phyloP scores from a whole-genome alignment of 768 basidiomycete genomes.

The Collybiopsis confluens region DNA sequence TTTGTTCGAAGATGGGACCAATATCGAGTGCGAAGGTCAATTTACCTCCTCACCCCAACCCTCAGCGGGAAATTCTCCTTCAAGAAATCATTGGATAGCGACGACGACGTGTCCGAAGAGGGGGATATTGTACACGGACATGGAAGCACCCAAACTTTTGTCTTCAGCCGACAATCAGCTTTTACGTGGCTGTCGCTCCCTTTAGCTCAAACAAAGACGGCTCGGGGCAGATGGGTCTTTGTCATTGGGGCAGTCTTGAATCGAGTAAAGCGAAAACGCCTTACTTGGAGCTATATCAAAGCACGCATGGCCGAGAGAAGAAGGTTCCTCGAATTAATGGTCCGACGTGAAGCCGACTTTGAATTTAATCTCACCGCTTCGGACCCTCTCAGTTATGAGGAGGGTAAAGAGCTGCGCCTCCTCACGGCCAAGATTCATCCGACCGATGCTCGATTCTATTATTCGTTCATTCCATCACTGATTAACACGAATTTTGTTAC shows the following conservation, averaged over 20 bases:
- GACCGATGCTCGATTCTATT: not conserved
- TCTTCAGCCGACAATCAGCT: not conserved
- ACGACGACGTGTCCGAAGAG: too few relatives aligned
- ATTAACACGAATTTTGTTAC: too few relatives aligned
- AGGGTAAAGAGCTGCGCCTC: not conserved
- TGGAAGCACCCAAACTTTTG: not conserved
- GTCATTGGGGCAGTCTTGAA: not conserved
- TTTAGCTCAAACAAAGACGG: not conserved
- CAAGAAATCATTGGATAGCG: too few relatives aligned
- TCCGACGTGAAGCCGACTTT: not conserved
- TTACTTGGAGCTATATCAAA: not conserved
- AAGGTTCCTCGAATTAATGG: not conserved
- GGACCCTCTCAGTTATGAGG: not conserved
- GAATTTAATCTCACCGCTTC: not conserved
- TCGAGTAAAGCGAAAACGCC: not conserved
- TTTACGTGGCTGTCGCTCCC: not conserved
- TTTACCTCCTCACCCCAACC: too few relatives aligned
- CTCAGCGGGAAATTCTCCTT: too few relatives aligned
- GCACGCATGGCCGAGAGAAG: not conserved
- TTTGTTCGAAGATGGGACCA: too few relatives aligned
- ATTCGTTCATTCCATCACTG: not conserved
- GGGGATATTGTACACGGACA: too few relatives aligned
- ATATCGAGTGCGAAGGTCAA: too few relatives aligned
- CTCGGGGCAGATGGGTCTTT: slow-evolving; percentile 1
- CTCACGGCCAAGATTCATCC: not conserved